Evolutionary conservation across 192 early-diverging fungal species (phyloP), one percentile per base, ranked within the genome.

Genomic region (Rhizophlyctis rosea): DNA sequence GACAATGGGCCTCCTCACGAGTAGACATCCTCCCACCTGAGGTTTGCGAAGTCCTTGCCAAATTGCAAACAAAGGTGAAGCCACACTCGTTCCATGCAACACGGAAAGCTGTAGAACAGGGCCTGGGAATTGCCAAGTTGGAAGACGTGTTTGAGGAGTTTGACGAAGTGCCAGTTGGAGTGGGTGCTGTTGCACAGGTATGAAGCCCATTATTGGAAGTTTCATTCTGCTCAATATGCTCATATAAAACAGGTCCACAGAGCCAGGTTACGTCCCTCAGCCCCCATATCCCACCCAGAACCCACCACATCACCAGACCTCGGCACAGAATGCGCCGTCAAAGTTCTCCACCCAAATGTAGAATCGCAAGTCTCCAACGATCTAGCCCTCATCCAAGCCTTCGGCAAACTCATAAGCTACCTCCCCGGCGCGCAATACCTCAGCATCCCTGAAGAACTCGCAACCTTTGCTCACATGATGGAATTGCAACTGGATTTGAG

Each of bases 181-280:
- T 91, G 13, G 96, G 96, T 2, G 93, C 96, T 7, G 93, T 98
- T 65, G 94, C 94, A 0, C 96, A 98, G 73, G 94, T 94, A 34
- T 80, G 81, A 27, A 35, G 68, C 5, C 68, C 63, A 2, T 24
- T 47, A 3, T 35, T 71, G 25, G 44, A 31, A 31, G 31, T 14
- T n/a, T 28, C 25, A n/a, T 2, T 51, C 36, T 23, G 32, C 47
- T 3, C 44, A 39, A 1, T 27, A 18, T 29, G 18, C 32, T 23
- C 11, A n/a, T 31, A 68, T 63, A 62, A n/a, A 24, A 54, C 14
- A 54, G 52, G 52, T 54, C 69, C 80, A 2, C 58, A 76, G 4
- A 50, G 76, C 4, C 24, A 70, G 9, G 16, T 63, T 25, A 64
- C 67, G 2, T 44, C 11, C 11, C n/a, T 47, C 44, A 47, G 11